A percentile compares a stretch with the other conserved stretches of the same genome.
These are phyloP conservation scores for Clavariopsis aquatica DNA, from an alignment of 495 filamentous ascomycete genomes.

Conservation along the genomic window DNA sequence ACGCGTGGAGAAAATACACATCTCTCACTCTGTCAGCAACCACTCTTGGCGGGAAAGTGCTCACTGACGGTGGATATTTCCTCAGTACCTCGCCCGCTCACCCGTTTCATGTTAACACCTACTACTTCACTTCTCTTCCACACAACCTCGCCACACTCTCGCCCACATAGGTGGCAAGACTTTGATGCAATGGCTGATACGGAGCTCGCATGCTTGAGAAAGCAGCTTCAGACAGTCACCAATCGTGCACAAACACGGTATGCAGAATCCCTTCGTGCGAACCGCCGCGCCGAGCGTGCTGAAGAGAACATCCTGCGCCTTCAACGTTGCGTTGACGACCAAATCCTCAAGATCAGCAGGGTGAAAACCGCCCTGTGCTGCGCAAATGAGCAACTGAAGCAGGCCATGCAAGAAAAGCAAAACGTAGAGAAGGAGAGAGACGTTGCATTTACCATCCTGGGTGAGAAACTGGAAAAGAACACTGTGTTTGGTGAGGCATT, in stretches of 20 bases:
- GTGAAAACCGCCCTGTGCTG: background rate
- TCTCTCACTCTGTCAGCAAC: no score
- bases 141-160: background rate
- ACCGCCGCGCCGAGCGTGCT: slow-evolving; percentile 4
- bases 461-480: no score
- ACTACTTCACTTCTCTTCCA: background rate
- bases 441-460: no score
- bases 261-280: background rate
- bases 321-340: background rate
- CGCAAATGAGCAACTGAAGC: background rate
- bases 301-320: background rate
- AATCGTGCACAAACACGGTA: background rate
- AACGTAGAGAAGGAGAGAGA: background rate
- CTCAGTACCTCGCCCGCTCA: no score
- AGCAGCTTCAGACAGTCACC: background rate
- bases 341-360: background rate
- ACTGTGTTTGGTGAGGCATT: no score
- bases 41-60: no score
- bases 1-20: no score
- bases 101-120: no score
- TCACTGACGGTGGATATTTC: no score
- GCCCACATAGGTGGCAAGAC: no score
- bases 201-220: background rate
- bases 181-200: background rate
- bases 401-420: background rate